Conservation (phyloP, 306 rosid species). For the Sphenostylis stenocarpa region DNA sequence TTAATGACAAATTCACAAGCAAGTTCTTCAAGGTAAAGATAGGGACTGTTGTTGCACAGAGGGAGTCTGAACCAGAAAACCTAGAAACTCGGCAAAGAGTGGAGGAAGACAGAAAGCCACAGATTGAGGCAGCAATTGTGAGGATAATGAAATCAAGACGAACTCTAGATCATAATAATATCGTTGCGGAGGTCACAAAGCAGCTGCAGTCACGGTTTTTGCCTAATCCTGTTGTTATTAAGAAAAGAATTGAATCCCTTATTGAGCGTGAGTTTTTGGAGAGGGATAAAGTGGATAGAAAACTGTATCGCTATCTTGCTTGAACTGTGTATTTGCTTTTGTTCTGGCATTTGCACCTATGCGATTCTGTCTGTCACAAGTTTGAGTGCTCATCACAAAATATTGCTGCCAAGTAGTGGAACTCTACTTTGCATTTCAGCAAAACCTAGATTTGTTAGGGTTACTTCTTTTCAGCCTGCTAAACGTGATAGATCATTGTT, state of each 20-base stretch:
- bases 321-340: slow-evolving; percentile 35
- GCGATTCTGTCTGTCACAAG: slow-evolving; percentile 37
- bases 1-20: slow-evolving; percentile 60
- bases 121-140: slow-evolving; percentile 63
- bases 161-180: slow-evolving; percentile 52
- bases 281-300: slow-evolving; percentile 58
- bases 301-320: slow-evolving; percentile 57
- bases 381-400: slow-evolving; percentile 32
- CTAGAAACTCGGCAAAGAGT: slow-evolving; percentile 60
- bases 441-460: slow-evolving; percentile 6
- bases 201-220: slow-evolving; percentile 58
- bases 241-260: slow-evolving; percentile 60
- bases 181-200: slow-evolving; percentile 61
- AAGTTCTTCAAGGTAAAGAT: slow-evolving; percentile 59
- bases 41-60: slow-evolving; percentile 61
- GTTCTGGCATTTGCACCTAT: slow-evolving; percentile 30
- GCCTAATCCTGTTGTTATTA: slow-evolving; percentile 54
- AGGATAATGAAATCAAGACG: slow-evolving; percentile 60
- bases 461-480: slow-evolving; percentile 10
- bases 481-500: not conserved
- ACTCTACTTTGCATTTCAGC: not conserved
- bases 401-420: slow-evolving; percentile 26
- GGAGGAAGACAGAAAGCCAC: slow-evolving; percentile 63
- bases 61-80: slow-evolving; percentile 61
- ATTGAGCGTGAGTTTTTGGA: slow-evolving; percentile 60